phyloP scores from a whole-genome alignment of 2,329 filamentous ascomycete genomes.

The Coniella lustricola region DNA sequence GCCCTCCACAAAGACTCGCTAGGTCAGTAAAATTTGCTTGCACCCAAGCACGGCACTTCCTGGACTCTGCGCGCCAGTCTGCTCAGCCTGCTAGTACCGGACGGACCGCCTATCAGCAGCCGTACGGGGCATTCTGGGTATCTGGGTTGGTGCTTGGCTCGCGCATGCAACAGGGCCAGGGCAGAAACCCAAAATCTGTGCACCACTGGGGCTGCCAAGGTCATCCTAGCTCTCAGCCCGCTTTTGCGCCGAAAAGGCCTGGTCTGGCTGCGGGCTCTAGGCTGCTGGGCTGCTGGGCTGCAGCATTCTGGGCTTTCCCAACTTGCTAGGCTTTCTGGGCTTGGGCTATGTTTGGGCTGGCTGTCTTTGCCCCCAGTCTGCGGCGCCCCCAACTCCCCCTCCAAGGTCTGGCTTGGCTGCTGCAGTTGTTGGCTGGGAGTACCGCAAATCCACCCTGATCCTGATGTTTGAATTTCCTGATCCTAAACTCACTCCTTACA shows the following conservation, averaged over 20 bases:
- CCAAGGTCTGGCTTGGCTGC: not conserved
- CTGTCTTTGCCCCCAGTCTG: too few species aligned
- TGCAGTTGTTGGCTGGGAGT: not conserved
- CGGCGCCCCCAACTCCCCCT: not conserved
- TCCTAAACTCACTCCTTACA: conserved; percentile 7
- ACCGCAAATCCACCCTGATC: conserved; percentile 9
- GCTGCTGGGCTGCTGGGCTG: too few species aligned
- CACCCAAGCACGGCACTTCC: not conserved
- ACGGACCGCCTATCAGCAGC: too few species aligned
- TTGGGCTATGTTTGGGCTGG: too few species aligned
- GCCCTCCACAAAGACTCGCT: not conserved
- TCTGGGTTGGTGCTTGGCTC: not conserved
- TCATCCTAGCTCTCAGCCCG: too few species aligned
- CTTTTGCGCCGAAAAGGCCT: not conserved
- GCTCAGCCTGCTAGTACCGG: too few species aligned
- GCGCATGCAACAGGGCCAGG: not conserved
- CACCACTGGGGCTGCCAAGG: not conserved
- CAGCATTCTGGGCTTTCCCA: too few species aligned
- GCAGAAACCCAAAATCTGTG: conserved; percentile 3
- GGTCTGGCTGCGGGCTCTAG: too few species aligned
- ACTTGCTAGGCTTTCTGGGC: too few species aligned
- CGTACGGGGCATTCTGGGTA: too few species aligned
- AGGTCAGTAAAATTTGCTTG: not conserved
- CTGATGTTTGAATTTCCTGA: conserved; percentile 1
- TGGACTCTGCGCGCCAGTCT: not conserved